Evolutionary conservation across 306 rosid genomes (phyloP), one percentile per base, ranked within the genome.

Genomic region (Vigna trinervia): DNA sequence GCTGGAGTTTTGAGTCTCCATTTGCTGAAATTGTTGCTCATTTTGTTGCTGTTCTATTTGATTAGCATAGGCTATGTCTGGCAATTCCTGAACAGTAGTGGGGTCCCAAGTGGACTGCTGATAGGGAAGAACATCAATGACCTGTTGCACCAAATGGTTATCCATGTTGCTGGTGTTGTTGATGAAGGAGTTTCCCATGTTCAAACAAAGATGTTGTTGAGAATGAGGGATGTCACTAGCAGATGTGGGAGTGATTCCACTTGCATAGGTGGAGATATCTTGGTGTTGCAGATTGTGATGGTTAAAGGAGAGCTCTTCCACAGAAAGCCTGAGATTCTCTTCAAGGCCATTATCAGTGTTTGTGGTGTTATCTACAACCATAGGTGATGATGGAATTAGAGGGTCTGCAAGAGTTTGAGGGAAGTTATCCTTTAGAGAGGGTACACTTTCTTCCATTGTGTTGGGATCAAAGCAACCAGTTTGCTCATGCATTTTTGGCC

Each of bases 391-490:
- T 66, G 81, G 73, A 14, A 77, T 74, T 5, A 82, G 54, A 41
- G 56, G 60, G 26, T 65, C 75, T 46, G 71, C n/a, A 23, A 66
- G 77, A 48, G 77, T 70, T 78, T 10, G 83, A 19, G 68, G 71
- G 51, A 53, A 65, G 13, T 59, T 73, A 22, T 58, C 84, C n/a
- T 39, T 71, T 41, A 48, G 61, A 54, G 74, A 57, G 36, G 39
- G 73, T 66, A 62, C 46, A 73, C 74, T 83, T 66, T 87, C 96
- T 64, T 86, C 50, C 79, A 81, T 80, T 77, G 84, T 51, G 80
- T 78, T 82, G 72, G 92, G 85, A 77, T 94, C 96, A 85, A 86
- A 90, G 77, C 91, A 84, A 78, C 85, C 78, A 59, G 68, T 66
- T 47, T 82, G 86, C 17, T 86, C 89, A 82, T 82, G 83, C 89